Evolutionary conservation across 768 basidiomycete species (phyloP), one percentile per base, ranked within the genome.

Genomic region (Boletus eberwhitei): DNA sequence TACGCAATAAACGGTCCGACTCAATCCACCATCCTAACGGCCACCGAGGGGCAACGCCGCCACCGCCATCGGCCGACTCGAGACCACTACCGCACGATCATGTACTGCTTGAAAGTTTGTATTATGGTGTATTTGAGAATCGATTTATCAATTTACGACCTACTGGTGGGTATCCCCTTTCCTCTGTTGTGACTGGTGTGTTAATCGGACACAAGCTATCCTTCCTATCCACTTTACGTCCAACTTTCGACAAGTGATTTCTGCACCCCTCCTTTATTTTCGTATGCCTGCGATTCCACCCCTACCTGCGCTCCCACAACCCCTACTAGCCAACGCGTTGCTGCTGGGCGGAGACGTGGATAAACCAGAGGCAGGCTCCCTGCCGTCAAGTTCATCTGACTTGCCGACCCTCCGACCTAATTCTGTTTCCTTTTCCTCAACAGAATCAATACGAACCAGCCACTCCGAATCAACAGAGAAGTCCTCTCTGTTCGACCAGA

Each of bases 91-190:
- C 71, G 54, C 87, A 90, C 64, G 87, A 88, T 55, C 87, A 90
- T 64, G 85, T 81, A 19, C 65, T 89, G 21, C 75, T 89, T 22
- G 86, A 90, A 62, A 83, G 80, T 16, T 72, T 90, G 50, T 84
- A 79, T 68, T 76, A 77, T 57, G 79, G 85, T 58, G 81, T 88
- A 37, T 89, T 84, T 62, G 83, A 84, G 60, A 80, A 79, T 56
- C 79, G 87, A 6, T 88, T 89, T 60, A 85, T 90, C 60, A 88
- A 88, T 63, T 72, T 79, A 59, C 82, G 77, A 53, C 88, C 88
- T 24, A 85, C 84, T 55, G 82, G 87, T 84, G 64, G 62, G 79
- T 66, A 31, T 36, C 11, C n/a, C 6, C 42, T 24, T 35, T 48
- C 37, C 5, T 21, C 22, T 38, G 17, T 24, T 22, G 11, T 51